Percentiles rank a stretch among this genome's conserved stretches.
These are phyloP conservation scores for Dianthus caryophyllus DNA, from an alignment of 148 eudicot genomes.

Conservation along the genomic window DNA sequence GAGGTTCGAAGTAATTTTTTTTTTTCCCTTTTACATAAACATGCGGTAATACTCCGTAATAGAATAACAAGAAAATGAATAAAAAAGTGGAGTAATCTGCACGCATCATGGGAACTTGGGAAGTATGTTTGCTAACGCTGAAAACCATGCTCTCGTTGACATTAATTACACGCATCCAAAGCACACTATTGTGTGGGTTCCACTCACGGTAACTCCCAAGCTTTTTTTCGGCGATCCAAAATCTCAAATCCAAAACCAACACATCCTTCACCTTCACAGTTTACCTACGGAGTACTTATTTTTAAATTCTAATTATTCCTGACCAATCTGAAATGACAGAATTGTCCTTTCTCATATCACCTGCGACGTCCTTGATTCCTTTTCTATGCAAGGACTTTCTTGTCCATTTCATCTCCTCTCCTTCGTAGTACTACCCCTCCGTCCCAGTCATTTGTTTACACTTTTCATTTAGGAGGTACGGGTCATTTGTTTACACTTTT, in stretches of 20 bases:
- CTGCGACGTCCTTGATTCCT: constrained; percentile 3
- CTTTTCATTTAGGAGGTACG: no score
- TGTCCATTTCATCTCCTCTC: constrained; percentile 1
- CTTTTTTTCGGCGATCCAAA: neutral
- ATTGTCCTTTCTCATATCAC: constrained; percentile 1
- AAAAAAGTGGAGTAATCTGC: neutral
- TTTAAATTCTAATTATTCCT: neutral
- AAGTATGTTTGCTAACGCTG: constrained; percentile 5
- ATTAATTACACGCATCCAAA: neutral
- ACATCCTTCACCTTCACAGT: no score
- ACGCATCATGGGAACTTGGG: no score
- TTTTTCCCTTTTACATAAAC: no score
- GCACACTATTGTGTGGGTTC: neutral
- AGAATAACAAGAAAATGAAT: no score
- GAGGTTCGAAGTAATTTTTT: no score
- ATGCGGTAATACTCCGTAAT: no score
- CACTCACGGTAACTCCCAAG: neutral
- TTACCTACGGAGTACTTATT: no score
- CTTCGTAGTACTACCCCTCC: no score
- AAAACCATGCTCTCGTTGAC: constrained; percentile 7
- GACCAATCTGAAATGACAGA: constrained; percentile 13
- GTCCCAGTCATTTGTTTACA: no score
- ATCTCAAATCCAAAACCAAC: neutral
- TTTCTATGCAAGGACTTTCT: constrained; percentile 20
- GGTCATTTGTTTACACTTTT: no score